A percentile compares a stretch with the other conserved stretches of the same genome.
phyloP scores from a whole-genome alignment of 257 asterid species.

The Fraxinus cuspidata region DNA sequence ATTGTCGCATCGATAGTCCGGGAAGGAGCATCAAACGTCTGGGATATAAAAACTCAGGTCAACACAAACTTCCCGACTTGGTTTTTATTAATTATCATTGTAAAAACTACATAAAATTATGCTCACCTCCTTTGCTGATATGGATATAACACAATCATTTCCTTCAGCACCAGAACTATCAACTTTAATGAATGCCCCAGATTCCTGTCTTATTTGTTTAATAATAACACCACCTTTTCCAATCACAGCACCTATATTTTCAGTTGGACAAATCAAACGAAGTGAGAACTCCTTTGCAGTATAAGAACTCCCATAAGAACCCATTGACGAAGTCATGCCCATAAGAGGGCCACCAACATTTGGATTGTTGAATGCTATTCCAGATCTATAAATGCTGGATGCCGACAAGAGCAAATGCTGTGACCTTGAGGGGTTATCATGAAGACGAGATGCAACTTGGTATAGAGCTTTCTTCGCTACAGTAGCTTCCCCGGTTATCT shows the following conservation, averaged over 20 bases:
- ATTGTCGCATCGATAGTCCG: slow-evolving; percentile 74
- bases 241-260: slow-evolving; percentile 81
- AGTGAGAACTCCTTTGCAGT: slow-evolving; percentile 60
- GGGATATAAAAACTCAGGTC: slow-evolving; percentile 24
- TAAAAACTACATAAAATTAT: background rate
- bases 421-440: slow-evolving; percentile 80
- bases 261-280: slow-evolving; percentile 74
- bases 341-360: slow-evolving; percentile 48
- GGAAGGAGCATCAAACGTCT: slow-evolving; percentile 77
- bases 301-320: slow-evolving; percentile 60
- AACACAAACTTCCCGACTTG: slow-evolving; percentile 9
- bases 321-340: slow-evolving; percentile 52
- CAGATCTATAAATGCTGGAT: slow-evolving; percentile 71
- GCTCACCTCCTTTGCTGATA: slow-evolving; percentile 82
- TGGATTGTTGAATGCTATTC: slow-evolving; percentile 54
- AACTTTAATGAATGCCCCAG: slow-evolving; percentile 77
- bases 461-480: slow-evolving; percentile 66
- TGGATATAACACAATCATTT: slow-evolving; percentile 74
- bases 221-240: slow-evolving; percentile 83
- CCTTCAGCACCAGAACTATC: slow-evolving; percentile 75
- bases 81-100: slow-evolving; percentile 7
- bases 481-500: slow-evolving; percentile 75
- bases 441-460: slow-evolving; percentile 73
- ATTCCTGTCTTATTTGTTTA: slow-evolving; percentile 84
- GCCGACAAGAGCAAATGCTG: slow-evolving; percentile 68